Evolutionary conservation across 208 protist genomes (phyloP).

Genomic region (Wallacemonas sp.): DNA sequence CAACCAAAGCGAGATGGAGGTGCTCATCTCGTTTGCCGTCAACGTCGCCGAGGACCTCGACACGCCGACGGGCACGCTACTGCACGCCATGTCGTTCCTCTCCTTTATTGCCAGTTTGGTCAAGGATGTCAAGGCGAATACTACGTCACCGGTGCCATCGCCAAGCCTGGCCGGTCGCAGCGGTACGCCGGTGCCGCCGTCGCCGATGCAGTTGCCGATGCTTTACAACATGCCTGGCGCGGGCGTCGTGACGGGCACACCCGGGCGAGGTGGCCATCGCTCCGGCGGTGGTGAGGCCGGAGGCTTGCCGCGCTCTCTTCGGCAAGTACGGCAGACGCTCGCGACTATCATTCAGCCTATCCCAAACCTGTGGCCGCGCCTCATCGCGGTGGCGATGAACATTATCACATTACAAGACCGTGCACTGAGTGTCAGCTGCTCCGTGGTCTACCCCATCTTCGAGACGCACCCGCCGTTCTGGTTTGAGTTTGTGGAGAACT

Average conservation of each 20-base stretch:
- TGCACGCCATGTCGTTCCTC: conserved; percentile 74
- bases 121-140: conserved; percentile 58
- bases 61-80: conserved; percentile 48
- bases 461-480: conserved; percentile 85
- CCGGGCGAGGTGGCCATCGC: conserved; percentile 26
- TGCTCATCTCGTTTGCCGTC: conserved; percentile 58
- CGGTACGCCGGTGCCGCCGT: conserved; percentile 32
- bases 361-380: conserved; percentile 62
- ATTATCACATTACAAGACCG: conserved; percentile 84
- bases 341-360: conserved; percentile 67
- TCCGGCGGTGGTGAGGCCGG: conserved; percentile 14
- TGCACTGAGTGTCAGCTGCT: conserved; percentile 62
- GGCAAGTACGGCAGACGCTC: conserved; percentile 42
- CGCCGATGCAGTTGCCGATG: conserved; percentile 50
- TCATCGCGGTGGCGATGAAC: conserved; percentile 78
- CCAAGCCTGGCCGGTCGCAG: background rate
- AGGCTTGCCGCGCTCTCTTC: conserved; percentile 24
- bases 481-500: conserved; percentile 68
- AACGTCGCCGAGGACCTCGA: conserved; percentile 68
- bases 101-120: conserved; percentile 72
- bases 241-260: conserved; percentile 34
- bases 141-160: conserved; percentile 9
- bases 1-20: conserved; percentile 50
- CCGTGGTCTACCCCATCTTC: conserved; percentile 81
- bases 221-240: conserved; percentile 39